Conservation (phyloP, 805 yeast species). For the Metschnikowia sp. region DNA sequence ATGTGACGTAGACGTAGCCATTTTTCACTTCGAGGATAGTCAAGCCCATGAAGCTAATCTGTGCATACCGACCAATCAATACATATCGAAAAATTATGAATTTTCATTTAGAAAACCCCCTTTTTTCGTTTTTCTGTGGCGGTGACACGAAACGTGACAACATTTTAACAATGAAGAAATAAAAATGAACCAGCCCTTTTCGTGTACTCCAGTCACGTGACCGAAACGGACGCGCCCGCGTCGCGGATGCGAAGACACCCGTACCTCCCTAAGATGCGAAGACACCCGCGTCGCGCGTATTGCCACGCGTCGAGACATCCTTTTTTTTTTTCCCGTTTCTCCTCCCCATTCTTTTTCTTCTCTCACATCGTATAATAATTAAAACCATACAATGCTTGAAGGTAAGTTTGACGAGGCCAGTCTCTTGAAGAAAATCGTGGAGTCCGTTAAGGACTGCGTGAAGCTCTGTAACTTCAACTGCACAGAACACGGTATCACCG, state of each 20-base stretch:
- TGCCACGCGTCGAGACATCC: neutral
- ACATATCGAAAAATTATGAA: no score
- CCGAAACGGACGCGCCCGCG: no score
- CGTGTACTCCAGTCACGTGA: no score
- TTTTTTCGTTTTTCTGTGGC: no score
- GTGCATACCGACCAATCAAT: no score
- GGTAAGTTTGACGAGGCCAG: constrained; percentile 94
- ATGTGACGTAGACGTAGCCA: no score
- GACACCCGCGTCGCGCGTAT: neutral
- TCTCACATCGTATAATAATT: neutral
- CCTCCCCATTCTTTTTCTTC: neutral
- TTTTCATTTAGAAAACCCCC: no score
- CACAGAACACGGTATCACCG: constrained; percentile 89
- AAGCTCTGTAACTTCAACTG: constrained; percentile 95
- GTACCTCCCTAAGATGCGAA: neutral
- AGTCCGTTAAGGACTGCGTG: constrained; percentile 91
- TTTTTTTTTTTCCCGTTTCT: neutral
- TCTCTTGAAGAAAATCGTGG: constrained; percentile 86
- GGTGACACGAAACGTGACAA: no score
- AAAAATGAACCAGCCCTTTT: no score
- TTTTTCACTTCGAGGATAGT: no score
- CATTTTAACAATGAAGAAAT: no score
- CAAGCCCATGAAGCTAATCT: no score
- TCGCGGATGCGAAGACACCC: neutral
- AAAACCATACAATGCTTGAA: constrained; percentile 67